These are phyloP conservation scores for Gossypium herbaceum DNA, from an alignment of 345 rosid species.

Conservation along the genomic window DNA sequence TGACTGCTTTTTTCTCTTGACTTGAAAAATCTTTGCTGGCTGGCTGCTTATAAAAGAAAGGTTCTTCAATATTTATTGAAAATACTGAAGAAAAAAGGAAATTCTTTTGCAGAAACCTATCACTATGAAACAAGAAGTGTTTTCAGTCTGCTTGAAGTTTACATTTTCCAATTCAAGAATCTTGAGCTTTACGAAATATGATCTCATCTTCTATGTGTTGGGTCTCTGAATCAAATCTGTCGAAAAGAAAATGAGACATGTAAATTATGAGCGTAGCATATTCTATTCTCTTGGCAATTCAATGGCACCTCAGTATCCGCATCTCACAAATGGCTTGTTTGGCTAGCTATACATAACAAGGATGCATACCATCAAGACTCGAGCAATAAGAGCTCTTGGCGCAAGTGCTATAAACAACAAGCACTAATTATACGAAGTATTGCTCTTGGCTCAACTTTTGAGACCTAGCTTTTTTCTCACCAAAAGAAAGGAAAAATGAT, in stretches of 20 bases:
- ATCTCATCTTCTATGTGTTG: conserved; percentile 3
- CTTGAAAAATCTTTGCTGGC: conserved; percentile 20
- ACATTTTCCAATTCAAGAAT: conserved; percentile 24
- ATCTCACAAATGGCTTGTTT: conserved; percentile 12
- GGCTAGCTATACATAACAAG: neutral
- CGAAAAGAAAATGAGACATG: no score
- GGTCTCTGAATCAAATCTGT: conserved; percentile 13
- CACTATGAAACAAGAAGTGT: neutral
- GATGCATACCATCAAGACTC: no score
- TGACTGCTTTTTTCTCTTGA: conserved; percentile 37
- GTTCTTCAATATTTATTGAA: conserved; percentile 7
- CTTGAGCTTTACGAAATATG: conserved; percentile 16
- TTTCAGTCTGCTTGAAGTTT: conserved; percentile 27
- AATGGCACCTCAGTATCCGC: conserved; percentile 9
- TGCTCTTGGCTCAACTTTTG: no score
- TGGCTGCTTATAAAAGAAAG: conserved; percentile 14
- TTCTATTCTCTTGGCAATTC: conserved; percentile 24
- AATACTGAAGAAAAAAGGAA: conserved; percentile 9
- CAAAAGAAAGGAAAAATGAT: no score
- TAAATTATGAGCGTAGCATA: conserved; percentile 19
- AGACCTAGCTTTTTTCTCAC: no score
- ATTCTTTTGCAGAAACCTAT: conserved; percentile 15
- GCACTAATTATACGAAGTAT: no score
- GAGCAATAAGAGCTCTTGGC: no score
- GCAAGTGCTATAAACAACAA: no score